These are phyloP conservation scores for Aureobasidium mangrovei DNA, from an alignment of 2,329 filamentous ascomycete species.

Conservation along the genomic window DNA sequence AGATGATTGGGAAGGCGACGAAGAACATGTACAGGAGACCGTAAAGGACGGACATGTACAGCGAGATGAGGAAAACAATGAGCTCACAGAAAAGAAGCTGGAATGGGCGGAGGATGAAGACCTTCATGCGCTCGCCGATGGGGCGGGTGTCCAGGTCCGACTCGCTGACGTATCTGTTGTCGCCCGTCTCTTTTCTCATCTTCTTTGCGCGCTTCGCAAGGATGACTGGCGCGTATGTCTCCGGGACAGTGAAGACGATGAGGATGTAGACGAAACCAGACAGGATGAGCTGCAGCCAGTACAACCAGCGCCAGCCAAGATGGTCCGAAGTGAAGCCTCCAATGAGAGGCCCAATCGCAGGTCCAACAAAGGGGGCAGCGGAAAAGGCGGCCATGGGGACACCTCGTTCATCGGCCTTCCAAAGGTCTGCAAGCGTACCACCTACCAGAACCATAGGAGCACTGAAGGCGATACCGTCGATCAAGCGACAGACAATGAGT, in stretches of 20 bases:
- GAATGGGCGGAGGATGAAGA: slow-evolving; percentile 76
- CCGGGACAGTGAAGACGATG: slow-evolving; percentile 81
- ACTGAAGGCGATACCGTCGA: slow-evolving; percentile 77
- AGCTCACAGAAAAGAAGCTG: slow-evolving; percentile 76
- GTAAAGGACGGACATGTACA: slow-evolving; percentile 81
- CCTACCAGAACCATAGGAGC: slow-evolving; percentile 82
- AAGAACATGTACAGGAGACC: slow-evolving; percentile 71
- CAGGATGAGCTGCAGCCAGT: slow-evolving; percentile 79
- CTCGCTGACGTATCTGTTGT: slow-evolving; percentile 64
- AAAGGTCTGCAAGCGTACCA: slow-evolving; percentile 75
- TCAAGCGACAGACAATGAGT: slow-evolving; percentile 64
- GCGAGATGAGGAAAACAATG: slow-evolving; percentile 72
- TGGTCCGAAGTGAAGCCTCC: slow-evolving; percentile 68
- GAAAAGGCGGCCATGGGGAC: slow-evolving; percentile 82
- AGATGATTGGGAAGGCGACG: slow-evolving; percentile 56
- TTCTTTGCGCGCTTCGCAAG: slow-evolving; percentile 61
- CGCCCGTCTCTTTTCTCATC: slow-evolving; percentile 59
- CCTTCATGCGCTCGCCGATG: slow-evolving; percentile 55
- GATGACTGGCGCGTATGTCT: slow-evolving; percentile 78
- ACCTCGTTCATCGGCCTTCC: slow-evolving; percentile 73
- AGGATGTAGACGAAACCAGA: slow-evolving; percentile 60
- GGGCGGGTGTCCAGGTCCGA: slow-evolving; percentile 66
- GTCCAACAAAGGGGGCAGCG: slow-evolving; percentile 74
- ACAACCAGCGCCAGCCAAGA: slow-evolving; percentile 71
- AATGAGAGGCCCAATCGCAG: slow-evolving; percentile 53